Conservation (phyloP, 257 asterid genomes). For the Misopates orontium region DNA sequence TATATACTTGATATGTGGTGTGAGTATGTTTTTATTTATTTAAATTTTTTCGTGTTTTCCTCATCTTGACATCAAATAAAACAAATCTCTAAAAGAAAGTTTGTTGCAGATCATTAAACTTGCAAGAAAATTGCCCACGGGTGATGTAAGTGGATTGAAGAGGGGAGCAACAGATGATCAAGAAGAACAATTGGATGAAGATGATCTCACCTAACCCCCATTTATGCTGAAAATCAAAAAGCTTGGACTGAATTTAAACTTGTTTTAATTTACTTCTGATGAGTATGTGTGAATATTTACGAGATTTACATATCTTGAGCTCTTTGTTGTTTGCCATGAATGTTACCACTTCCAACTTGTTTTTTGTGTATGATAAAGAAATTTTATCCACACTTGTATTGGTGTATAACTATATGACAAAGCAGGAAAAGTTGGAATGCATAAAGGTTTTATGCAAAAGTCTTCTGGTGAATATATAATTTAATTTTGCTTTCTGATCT, state of each 20-base stretch:
- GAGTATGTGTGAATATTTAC: no score
- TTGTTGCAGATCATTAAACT: conserved; percentile 72
- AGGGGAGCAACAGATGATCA: conserved; percentile 44
- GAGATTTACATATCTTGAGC: no score
- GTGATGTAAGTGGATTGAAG: conserved; percentile 69
- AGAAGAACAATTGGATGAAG: conserved; percentile 76
- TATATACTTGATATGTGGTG: background rate
- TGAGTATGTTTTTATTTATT: background rate
- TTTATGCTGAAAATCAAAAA: conserved; percentile 14
- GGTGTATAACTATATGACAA: no score
- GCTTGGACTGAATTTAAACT: conserved; percentile 3
- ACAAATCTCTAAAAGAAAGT: background rate
- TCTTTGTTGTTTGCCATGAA: no score
- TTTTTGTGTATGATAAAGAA: no score
- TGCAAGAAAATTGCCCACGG: conserved; percentile 91
- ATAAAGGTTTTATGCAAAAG: no score
- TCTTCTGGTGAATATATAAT: no score
- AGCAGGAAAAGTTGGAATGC: no score
- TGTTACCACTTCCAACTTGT: no score
- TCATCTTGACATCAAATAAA: background rate
- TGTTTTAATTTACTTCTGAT: background rate
- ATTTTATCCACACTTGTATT: no score
- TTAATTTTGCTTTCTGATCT: no score
- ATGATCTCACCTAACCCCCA: conserved; percentile 69
- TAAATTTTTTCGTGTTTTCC: background rate